Evolutionary conservation across 345 rosid genomes (phyloP).

Genomic region (Rubroshorea leprosula): DNA sequence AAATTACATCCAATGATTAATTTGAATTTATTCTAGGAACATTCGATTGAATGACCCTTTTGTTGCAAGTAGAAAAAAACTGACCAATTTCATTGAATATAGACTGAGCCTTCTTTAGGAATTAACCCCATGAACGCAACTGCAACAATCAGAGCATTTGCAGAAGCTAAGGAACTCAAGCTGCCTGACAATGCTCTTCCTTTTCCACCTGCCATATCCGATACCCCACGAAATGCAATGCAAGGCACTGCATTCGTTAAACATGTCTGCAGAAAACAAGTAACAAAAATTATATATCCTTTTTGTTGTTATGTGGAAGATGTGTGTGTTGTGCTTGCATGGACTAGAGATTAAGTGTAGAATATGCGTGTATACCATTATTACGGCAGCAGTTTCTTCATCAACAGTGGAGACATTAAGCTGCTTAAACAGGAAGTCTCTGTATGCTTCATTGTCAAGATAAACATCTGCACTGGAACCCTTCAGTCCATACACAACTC

Average conservation of each 20-base stretch:
- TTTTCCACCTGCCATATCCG: conserved; percentile 29
- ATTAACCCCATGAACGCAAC: conserved; percentile 23
- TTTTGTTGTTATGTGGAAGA: too few species aligned
- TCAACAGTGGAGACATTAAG: conserved; percentile 32
- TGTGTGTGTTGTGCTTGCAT: too few species aligned
- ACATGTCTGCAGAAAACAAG: conserved; percentile 23
- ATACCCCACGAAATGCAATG: conserved; percentile 32
- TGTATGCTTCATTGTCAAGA: conserved; percentile 26
- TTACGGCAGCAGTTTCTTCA: conserved; percentile 34
- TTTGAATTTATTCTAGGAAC: too few species aligned
- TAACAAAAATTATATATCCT: not conserved
- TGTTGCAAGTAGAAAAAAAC: too few species aligned
- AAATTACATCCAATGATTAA: too few species aligned
- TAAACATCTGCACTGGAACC: conserved; percentile 31
- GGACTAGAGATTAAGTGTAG: too few species aligned
- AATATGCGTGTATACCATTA: conserved; percentile 16
- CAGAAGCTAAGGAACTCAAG: conserved; percentile 25
- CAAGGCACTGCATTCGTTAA: conserved; percentile 28
- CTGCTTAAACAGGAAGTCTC: conserved; percentile 22
- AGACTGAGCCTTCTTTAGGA: not conserved
- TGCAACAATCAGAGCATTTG: conserved; percentile 27
- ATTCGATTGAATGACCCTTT: too few species aligned
- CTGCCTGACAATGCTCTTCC: not conserved
- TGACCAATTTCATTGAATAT: too few species aligned
- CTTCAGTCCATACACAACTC: conserved; percentile 22